Evolutionary conservation across 495 filamentous ascomycete species (phyloP), one percentile per base, ranked within the genome.

Genomic region (Penicillium manginii): DNA sequence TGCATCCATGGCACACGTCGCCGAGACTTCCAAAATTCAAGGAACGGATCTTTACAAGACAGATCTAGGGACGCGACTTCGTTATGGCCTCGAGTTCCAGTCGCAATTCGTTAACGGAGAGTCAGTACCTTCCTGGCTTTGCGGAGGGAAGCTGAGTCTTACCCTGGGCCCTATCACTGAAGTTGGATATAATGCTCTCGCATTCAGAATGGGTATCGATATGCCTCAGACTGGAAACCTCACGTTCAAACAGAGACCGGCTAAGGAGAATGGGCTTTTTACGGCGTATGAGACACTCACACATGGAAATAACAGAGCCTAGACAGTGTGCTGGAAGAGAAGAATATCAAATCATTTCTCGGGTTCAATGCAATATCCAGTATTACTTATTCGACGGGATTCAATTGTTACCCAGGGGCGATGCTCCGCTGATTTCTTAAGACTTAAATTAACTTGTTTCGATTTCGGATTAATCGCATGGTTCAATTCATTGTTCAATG

Each of bases 221-320:
- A 68, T 72, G 69, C 35, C 67, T 11, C 43, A 70, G 2, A 70
- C 67, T 12, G 42, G 50, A 26, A 55, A 52, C 1, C 59, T 57
- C 26, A 66, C 64, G 5, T 7, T 52, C 12, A 32, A 31, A 3
- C 52, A 55, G 14, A 59, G 69, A 40, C 64, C 69, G 17, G 61
- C 56, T 1, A 45, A 53, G 29, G 58, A 47, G 14, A 58, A 70
- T 37, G 59, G 58, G 14, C 40, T 70, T 7, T 72, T 70, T 48
- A 53, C 64, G 10, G 66, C 56, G 3, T 72, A 58, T 62, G 69
- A 72, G 47, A 68, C 67, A 15, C 48, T 70, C 39, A 64, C 67
- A 4, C 64, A 70, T 55, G 65, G 61, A 2, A 23, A 61, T 18
- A 71, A 69, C 35, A 17, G 1, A 1, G 29, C 47, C 47, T 50